These are phyloP conservation scores for Schizonepeta tenuifolia DNA, from an alignment of 257 asterid genomes.

Conservation along the genomic window DNA sequence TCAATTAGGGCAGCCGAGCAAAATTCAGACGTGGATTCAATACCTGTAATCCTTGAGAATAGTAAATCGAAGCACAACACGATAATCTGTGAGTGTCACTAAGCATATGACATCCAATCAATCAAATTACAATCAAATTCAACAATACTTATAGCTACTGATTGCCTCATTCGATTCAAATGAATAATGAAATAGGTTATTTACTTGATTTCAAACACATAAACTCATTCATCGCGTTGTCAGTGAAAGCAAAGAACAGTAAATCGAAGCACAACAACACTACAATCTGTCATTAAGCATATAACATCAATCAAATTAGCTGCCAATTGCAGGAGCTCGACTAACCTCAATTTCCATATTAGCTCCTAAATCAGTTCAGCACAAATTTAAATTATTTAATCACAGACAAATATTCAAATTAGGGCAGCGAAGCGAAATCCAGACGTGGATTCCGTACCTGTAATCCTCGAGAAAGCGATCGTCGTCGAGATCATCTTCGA, in stretches of 20 bases:
- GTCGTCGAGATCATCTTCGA: conserved; percentile 91
- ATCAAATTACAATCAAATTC: not conserved
- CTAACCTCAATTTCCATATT: not conserved
- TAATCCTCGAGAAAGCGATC: conserved; percentile 88
- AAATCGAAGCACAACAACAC: not conserved
- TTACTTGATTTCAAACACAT: not conserved
- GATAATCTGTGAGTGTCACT: too few species aligned
- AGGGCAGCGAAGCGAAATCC: not conserved
- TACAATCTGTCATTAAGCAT: too few species aligned
- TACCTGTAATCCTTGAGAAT: conserved; percentile 89
- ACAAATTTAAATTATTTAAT: not conserved
- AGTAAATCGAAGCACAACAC: too few species aligned
- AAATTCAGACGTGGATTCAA: not conserved
- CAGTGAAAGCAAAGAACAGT: conserved; percentile 1
- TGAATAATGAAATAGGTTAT: not conserved
- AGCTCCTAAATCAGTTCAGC: not conserved
- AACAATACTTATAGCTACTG: too few species aligned
- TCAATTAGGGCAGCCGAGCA: not conserved
- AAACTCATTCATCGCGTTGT: not conserved
- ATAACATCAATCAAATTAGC: not conserved
- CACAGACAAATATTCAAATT: not conserved
- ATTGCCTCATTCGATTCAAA: too few species aligned
- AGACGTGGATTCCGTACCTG: conserved; percentile 48
- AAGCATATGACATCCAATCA: too few species aligned
- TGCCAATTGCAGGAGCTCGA: not conserved